Evolutionary conservation across 306 rosid genomes (phyloP).

Genomic region (cucumber (Cucumis sativus)): DNA sequence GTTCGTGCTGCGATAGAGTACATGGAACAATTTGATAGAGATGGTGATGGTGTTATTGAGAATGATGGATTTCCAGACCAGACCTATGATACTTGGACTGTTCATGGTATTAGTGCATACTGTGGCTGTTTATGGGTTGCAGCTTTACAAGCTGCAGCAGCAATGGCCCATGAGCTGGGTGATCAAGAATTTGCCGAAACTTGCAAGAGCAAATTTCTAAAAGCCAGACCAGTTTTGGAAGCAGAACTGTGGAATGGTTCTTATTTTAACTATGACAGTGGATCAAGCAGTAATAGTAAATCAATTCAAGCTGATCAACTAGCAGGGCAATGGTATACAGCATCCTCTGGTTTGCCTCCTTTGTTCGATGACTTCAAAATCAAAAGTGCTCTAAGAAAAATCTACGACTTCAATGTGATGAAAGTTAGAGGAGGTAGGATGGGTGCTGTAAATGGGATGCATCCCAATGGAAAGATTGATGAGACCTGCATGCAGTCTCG

Average conservation of each 20-base stretch:
- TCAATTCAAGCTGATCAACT: slow-evolving; percentile 97
- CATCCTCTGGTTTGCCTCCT: slow-evolving; percentile 79
- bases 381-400: slow-evolving; percentile 64
- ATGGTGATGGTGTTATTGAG: slow-evolving; percentile 80
- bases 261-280: slow-evolving; percentile 89
- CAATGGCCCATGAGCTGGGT: slow-evolving; percentile 78
- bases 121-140: slow-evolving; percentile 98
- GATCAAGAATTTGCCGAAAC: slow-evolving; percentile 69
- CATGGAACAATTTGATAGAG: slow-evolving; percentile 88
- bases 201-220: slow-evolving; percentile 73
- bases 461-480: slow-evolving; percentile 83
- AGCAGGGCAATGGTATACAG: slow-evolving; percentile 99
- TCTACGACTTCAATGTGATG: slow-evolving; percentile 89
- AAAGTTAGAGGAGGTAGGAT: slow-evolving; percentile 79
- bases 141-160: slow-evolving; percentile 97
- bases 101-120: slow-evolving; percentile 92
- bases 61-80: slow-evolving; percentile 98
- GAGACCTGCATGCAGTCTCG: slow-evolving; percentile 99
- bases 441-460: slow-evolving; percentile 99
- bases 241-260: slow-evolving; percentile 92
- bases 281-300: slow-evolving; percentile 78
- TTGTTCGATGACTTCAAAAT: slow-evolving; percentile 68
- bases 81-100: slow-evolving; percentile 96
- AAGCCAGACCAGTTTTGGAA: slow-evolving; percentile 82
- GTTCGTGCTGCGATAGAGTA: slow-evolving; percentile 93